phyloP scores from a whole-genome alignment of 176 grass and related monocot species.

The Zizania latifolia region DNA sequence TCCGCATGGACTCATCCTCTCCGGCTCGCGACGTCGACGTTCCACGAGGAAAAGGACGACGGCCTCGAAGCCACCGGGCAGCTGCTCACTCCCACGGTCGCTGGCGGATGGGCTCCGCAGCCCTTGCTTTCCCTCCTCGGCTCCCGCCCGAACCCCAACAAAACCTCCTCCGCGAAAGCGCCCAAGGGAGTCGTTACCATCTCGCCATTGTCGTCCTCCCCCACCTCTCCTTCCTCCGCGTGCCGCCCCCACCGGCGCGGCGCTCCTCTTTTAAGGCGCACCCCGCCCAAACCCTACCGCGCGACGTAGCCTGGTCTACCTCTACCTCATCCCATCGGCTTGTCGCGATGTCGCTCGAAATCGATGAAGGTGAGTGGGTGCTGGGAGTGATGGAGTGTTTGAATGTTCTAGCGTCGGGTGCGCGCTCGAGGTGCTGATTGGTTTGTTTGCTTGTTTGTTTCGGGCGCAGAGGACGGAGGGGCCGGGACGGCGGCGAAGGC shows the following conservation, averaged over 20 bases:
- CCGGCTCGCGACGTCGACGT: not conserved
- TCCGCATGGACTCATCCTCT: conserved; percentile 9
- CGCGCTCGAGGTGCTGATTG: not conserved
- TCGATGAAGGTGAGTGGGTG: conserved; percentile 39
- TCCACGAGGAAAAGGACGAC: not conserved
- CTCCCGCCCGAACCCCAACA: conserved; percentile 29
- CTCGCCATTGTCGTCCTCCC: conserved; percentile 29
- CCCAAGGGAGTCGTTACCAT: conserved; percentile 36
- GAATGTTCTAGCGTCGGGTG: not conserved
- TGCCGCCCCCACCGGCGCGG: conserved; percentile 29
- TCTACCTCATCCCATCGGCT: not conserved
- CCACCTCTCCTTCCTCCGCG: conserved; percentile 44
- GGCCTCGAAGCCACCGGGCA: conserved; percentile 16
- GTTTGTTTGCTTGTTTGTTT: not conserved
- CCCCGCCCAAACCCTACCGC: conserved; percentile 24
- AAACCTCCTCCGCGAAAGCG: conserved; percentile 19
- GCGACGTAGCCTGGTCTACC: not conserved
- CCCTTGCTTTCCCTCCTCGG: not conserved
- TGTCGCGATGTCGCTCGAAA: conserved; percentile 52
- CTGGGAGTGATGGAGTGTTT: not conserved
- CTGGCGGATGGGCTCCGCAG: not conserved
- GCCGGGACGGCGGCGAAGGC: conserved; percentile 25
- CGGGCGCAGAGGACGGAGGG: conserved; percentile 19
- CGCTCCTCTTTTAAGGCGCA: conserved; percentile 29
- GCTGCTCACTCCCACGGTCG: not conserved